These are phyloP conservation scores for Talaromyces sp. DNA, from an alignment of 2,329 filamentous ascomycete genomes.

Conservation along the genomic window DNA sequence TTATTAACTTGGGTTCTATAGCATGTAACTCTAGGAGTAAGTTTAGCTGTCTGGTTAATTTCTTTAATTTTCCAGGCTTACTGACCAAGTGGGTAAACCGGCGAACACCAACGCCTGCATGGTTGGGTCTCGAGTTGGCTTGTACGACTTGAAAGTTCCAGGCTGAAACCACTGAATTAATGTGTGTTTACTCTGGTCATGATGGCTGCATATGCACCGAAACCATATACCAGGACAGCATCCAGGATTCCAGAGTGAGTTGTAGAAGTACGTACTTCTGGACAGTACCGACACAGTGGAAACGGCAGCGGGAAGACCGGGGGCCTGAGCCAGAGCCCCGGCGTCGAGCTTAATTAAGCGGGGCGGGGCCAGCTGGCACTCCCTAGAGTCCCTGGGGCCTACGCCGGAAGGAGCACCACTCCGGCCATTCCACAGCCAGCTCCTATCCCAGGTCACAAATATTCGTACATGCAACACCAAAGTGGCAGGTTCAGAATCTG, in stretches of 20 bases:
- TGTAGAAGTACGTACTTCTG: background rate
- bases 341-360: background rate
- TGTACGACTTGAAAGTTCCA: background rate
- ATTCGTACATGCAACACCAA: background rate
- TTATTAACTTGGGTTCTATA: background rate
- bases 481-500: background rate
- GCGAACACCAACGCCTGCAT: background rate
- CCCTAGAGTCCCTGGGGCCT: too few species aligned
- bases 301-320: background rate
- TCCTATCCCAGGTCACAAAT: background rate
- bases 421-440: slow-evolving; percentile 1
- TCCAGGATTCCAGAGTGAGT: background rate
- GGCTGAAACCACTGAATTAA: background rate
- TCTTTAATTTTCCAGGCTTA: background rate
- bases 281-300: slow-evolving; percentile 4
- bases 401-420: background rate
- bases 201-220: background rate
- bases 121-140: background rate
- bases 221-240: background rate
- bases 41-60: background rate
- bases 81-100: slow-evolving; percentile 1
- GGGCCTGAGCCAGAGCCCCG: background rate
- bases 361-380: background rate
- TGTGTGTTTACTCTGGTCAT: background rate
- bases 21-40: background rate